Evolutionary conservation across 179 eudicot species (phyloP).

Genomic region (Silene vulgaris): DNA sequence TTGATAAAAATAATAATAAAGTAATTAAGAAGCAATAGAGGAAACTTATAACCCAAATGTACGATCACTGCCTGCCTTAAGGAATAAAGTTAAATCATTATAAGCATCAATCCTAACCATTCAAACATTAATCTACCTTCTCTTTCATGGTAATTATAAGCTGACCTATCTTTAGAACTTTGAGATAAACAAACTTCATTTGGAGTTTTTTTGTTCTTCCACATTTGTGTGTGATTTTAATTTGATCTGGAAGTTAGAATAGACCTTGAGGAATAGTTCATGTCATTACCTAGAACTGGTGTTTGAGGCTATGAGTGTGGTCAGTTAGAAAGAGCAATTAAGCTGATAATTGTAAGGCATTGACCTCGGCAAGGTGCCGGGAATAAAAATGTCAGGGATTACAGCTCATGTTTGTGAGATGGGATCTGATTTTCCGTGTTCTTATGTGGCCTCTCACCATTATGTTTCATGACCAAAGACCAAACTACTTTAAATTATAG

Average conservation of each 20-base stretch:
- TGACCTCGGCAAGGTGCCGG: neutral
- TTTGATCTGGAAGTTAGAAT: neutral
- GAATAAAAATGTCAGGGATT: slow-evolving; percentile 2
- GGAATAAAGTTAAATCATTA: neutral
- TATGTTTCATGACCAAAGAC: neutral
- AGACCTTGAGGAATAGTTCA: slow-evolving; percentile 2
- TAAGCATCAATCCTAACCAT: neutral
- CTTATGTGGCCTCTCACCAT: neutral
- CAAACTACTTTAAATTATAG: neutral
- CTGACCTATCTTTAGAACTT: neutral
- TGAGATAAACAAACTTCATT: neutral
- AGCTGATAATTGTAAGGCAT: neutral
- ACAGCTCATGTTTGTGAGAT: neutral
- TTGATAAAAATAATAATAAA: neutral
- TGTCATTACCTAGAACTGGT: neutral
- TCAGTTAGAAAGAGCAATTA: neutral
- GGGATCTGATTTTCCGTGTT: neutral
- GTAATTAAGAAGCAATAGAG: neutral
- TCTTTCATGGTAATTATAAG: neutral
- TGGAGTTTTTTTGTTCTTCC: neutral
- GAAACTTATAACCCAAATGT: neutral
- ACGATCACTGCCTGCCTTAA: neutral
- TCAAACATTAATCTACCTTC: neutral
- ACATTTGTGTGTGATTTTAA: neutral
- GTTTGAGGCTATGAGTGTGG: neutral